Conservation (phyloP, 2,329 filamentous ascomycete species). For the Elsinoe perseae region DNA sequence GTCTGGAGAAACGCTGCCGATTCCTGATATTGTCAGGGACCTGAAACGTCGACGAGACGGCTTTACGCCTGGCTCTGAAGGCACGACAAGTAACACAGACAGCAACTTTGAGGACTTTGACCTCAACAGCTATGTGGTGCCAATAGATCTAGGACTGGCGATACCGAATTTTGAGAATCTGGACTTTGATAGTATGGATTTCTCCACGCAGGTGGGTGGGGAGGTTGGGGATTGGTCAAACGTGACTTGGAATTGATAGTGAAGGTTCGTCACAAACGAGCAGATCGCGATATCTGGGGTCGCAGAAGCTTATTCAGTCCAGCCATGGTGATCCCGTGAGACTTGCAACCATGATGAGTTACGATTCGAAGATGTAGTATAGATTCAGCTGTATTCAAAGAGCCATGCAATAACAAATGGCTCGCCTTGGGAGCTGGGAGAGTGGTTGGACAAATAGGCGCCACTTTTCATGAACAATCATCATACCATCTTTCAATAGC, state of each 20-base stretch:
- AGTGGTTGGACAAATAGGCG: no score
- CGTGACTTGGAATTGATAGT: neutral
- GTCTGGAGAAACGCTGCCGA: neutral
- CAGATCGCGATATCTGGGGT: no score
- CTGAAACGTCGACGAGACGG: neutral
- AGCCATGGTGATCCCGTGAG: no score
- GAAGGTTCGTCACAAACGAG: no score
- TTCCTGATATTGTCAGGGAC: neutral
- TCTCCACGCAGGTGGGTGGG: neutral
- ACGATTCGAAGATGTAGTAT: no score
- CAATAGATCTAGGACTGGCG: neutral
- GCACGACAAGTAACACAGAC: neutral
- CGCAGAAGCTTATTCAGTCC: no score
- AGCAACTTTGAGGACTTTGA: neutral
- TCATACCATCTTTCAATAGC: no score
- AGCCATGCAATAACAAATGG: no score
- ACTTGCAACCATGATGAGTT: no score
- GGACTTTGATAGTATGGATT: conserved; percentile 10
- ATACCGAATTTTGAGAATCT: neutral
- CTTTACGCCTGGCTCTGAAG: neutral
- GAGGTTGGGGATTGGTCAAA: neutral
- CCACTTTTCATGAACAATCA: no score
- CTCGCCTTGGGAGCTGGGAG: no score
- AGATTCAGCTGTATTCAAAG: no score
- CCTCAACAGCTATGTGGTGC: neutral